Percentiles rank a stretch among this genome's conserved stretches.
Conservation (phyloP, 2,329 filamentous ascomycete species). For the Aureobasidium vineae region DNA sequence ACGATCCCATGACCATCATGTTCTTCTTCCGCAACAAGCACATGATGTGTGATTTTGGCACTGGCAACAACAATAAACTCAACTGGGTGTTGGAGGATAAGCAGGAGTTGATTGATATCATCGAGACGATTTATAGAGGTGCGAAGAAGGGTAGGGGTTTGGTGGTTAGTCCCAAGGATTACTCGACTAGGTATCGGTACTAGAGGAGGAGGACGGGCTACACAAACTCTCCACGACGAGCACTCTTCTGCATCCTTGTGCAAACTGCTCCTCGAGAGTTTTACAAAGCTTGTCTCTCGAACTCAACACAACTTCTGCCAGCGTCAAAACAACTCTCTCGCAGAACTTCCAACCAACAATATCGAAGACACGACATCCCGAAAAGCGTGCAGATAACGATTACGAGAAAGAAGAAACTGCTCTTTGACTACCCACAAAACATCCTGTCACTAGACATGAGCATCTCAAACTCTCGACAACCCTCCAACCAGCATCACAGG, state of each 20-base stretch:
- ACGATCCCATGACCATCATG: slow-evolving; percentile 93
- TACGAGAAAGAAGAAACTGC: neutral
- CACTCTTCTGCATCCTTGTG: neutral
- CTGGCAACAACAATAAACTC: slow-evolving; percentile 97
- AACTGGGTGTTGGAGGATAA: slow-evolving; percentile 98
- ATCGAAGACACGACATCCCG: neutral
- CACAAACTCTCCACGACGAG: neutral
- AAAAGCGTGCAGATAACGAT: neutral
- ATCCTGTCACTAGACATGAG: neutral
- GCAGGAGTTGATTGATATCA: slow-evolving; percentile 96
- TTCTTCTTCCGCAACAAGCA: slow-evolving; percentile 99
- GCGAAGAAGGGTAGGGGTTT: slow-evolving; percentile 97
- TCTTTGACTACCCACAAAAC: neutral
- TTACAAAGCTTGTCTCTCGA: neutral
- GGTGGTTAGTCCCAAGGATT: slow-evolving; percentile 92
- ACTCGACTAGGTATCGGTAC: slow-evolving; percentile 68
- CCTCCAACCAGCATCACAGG: neutral
- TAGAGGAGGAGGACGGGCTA: slow-evolving; percentile 37
- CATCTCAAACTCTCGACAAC: neutral
- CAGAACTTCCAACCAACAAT: neutral
- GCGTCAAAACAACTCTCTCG: neutral
- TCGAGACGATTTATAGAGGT: slow-evolving; percentile 97
- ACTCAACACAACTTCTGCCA: neutral
- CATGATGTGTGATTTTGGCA: slow-evolving; percentile 98
- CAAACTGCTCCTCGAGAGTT: neutral